These are phyloP conservation scores for Aspergillus aculeatinus DNA, from an alignment of 2,329 filamentous ascomycete species.

Conservation along the genomic window DNA sequence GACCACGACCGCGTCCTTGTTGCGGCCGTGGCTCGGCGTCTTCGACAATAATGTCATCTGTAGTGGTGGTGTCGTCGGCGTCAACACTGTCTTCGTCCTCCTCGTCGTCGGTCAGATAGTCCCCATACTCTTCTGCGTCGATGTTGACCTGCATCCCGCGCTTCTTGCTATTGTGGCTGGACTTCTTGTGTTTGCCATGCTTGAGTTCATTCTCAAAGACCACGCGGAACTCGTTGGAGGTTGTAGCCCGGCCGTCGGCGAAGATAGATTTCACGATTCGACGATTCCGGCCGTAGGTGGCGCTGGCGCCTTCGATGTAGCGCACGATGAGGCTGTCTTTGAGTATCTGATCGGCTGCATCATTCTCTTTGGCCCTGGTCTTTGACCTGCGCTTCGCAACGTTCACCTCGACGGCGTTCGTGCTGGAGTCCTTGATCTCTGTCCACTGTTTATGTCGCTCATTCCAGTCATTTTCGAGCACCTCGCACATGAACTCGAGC, in stretches of 20 bases:
- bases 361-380: conserved; percentile 19
- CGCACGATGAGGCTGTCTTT: conserved; percentile 44
- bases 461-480: conserved; percentile 47
- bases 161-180: conserved; percentile 37
- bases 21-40: background rate
- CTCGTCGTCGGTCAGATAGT: conserved; percentile 42
- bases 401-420: background rate
- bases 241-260: conserved; percentile 41
- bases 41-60: conserved; percentile 25
- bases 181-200: conserved; percentile 21
- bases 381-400: background rate
- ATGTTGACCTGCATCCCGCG: conserved; percentile 45
- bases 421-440: background rate
- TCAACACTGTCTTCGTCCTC: conserved; percentile 37
- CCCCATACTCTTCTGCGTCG: conserved; percentile 47
- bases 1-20: background rate
- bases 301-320: conserved; percentile 38
- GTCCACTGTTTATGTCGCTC: conserved; percentile 25
- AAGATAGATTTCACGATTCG: conserved; percentile 49
- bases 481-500: conserved; percentile 67
- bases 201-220: conserved; percentile 49
- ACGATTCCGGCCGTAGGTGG: conserved; percentile 36
- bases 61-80: conserved; percentile 12
- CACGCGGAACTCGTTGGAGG: conserved; percentile 45
- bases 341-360: conserved; percentile 16